Conservation (phyloP, 805 yeast species). For the Zygosaccharomyces kombuchaensis region DNA sequence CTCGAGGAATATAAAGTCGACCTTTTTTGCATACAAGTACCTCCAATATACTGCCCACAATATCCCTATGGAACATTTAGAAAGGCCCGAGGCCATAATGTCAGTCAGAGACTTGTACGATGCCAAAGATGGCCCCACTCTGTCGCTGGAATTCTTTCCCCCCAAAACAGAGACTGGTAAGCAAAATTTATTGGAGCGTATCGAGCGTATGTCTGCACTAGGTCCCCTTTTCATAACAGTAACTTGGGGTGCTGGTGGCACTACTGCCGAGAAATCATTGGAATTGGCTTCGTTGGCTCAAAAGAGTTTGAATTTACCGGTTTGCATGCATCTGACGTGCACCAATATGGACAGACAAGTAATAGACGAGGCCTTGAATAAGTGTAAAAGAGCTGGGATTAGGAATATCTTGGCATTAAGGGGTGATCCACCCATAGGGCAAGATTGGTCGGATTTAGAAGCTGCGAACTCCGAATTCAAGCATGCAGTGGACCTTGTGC, state of each 20-base stretch:
- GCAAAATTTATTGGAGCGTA: constrained; percentile 77
- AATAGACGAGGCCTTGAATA: constrained; percentile 72
- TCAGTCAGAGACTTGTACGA: constrained; percentile 47
- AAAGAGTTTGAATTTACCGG: constrained; percentile 71
- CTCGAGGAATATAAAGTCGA: no score
- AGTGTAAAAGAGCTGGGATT: constrained; percentile 74
- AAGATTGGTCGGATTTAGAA: constrained; percentile 29
- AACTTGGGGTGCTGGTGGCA: constrained; percentile 99
- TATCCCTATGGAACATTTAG: neutral
- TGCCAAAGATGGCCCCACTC: constrained; percentile 50
- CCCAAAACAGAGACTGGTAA: constrained; percentile 92
- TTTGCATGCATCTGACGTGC: constrained; percentile 92
- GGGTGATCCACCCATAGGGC: constrained; percentile 90
- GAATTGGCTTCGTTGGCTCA: constrained; percentile 78
- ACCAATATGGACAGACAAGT: constrained; percentile 79
- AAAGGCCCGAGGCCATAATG: constrained; percentile 11
- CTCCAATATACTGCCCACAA: neutral
- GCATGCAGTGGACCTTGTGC: constrained; percentile 82
- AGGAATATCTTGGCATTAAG: constrained; percentile 86
- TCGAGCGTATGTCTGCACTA: constrained; percentile 80
- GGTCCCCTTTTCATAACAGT: constrained; percentile 89
- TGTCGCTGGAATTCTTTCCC: constrained; percentile 94
- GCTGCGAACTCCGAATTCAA: constrained; percentile 52
- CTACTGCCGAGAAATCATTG: constrained; percentile 80
- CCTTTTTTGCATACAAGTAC: no score